Conservation (phyloP, 2,329 filamentous ascomycete species). For the Aureobasidium melanogenum region DNA sequence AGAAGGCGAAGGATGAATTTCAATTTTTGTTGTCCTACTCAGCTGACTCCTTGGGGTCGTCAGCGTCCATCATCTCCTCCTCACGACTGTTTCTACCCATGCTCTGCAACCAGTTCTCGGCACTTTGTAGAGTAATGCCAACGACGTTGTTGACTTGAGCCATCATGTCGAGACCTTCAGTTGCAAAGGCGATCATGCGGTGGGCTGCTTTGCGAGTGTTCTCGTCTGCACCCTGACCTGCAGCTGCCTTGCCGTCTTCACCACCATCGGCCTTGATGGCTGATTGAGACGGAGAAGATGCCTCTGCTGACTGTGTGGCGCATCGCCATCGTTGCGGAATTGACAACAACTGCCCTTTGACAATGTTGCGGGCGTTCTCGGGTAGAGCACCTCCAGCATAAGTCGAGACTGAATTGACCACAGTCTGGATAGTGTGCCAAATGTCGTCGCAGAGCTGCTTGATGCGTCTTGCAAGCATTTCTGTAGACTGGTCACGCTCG, state of each 20-base stretch:
- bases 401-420: slow-evolving; percentile 76
- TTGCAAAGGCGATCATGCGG: slow-evolving; percentile 73
- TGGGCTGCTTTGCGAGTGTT: slow-evolving; percentile 54
- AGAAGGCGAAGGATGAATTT: too few species aligned
- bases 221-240: slow-evolving; percentile 18
- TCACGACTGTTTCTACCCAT: slow-evolving; percentile 10
- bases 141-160: slow-evolving; percentile 80
- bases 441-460: slow-evolving; percentile 49
- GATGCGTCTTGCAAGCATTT: slow-evolving; percentile 66
- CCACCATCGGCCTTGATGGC: slow-evolving; percentile 16
- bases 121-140: slow-evolving; percentile 80
- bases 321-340: slow-evolving; percentile 75
- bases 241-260: slow-evolving; percentile 14
- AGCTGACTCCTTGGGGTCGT: slow-evolving; percentile 2
- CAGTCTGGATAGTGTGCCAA: slow-evolving; percentile 56
- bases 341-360: slow-evolving; percentile 74
- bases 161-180: slow-evolving; percentile 91
- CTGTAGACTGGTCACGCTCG: slow-evolving; percentile 28
- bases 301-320: slow-evolving; percentile 38
- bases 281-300: slow-evolving; percentile 15
- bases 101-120: slow-evolving; percentile 79
- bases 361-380: slow-evolving; percentile 75
- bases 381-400: slow-evolving; percentile 88
- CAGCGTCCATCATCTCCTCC: slow-evolving; percentile 13
- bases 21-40: background rate